These are phyloP conservation scores for Calonectria naviculata DNA, from an alignment of 2,329 filamentous ascomycete genomes.

Conservation along the genomic window DNA sequence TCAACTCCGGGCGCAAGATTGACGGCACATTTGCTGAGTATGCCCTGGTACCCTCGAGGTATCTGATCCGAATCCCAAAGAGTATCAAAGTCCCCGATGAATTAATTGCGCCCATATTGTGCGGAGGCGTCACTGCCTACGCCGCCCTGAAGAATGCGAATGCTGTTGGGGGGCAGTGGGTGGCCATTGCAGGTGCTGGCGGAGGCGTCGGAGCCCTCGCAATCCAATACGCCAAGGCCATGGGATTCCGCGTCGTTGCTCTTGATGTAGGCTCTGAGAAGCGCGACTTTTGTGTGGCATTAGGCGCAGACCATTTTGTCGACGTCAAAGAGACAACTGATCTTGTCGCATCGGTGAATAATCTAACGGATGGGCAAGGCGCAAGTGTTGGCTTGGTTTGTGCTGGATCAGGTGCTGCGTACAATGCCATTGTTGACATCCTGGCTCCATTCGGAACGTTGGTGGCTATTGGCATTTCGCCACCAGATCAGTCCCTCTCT, in stretches of 20 bases:
- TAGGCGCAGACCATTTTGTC: slow-evolving; percentile 51
- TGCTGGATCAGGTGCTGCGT: slow-evolving; percentile 44
- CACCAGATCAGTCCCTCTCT: slow-evolving; percentile 34
- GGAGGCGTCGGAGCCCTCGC: slow-evolving; percentile 54
- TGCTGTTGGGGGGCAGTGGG: slow-evolving; percentile 46
- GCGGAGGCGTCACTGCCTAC: slow-evolving; percentile 57
- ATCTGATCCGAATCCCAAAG: slow-evolving; percentile 43
- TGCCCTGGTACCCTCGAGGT: slow-evolving; percentile 47
- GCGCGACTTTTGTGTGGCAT: slow-evolving; percentile 37
- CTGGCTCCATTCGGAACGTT: slow-evolving; percentile 48
- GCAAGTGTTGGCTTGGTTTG: slow-evolving; percentile 45
- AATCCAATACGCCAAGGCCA: slow-evolving; percentile 52
- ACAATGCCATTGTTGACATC: slow-evolving; percentile 45
- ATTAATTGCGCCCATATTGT: slow-evolving; percentile 52
- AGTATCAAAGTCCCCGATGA: slow-evolving; percentile 44
- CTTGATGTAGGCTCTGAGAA: slow-evolving; percentile 49
- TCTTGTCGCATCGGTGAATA: neutral
- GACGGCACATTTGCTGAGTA: slow-evolving; percentile 55
- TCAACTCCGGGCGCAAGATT: slow-evolving; percentile 46
- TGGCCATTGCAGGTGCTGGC: slow-evolving; percentile 51
- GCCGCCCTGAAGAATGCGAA: slow-evolving; percentile 50
- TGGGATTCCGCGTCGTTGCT: slow-evolving; percentile 54
- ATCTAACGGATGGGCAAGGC: slow-evolving; percentile 26
- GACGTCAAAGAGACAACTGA: slow-evolving; percentile 41
- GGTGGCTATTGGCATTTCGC: slow-evolving; percentile 52